Evolutionary conservation across 1,284 basidiomycete genomes (phyloP).

Genomic region (Cryptococcus floricola): DNA sequence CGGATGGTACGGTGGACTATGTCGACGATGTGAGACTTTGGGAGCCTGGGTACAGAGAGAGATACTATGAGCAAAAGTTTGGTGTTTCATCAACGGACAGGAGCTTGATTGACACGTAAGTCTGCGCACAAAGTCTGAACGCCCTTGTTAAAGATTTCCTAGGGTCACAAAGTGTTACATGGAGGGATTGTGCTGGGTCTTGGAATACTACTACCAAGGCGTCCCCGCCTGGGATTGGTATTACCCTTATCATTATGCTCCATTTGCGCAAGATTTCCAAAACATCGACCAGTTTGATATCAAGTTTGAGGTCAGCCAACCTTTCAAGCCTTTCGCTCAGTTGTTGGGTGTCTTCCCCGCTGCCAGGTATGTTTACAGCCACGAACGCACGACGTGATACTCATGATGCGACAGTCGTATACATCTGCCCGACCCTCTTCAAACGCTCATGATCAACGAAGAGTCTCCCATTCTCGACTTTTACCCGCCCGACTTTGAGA

Average conservation of each 20-base stretch:
- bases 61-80: slow-evolving; percentile 96
- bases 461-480: slow-evolving; percentile 95
- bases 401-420: slow-evolving; percentile 58
- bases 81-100: slow-evolving; percentile 67
- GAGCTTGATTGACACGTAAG: slow-evolving; percentile 71
- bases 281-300: slow-evolving; percentile 77
- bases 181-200: slow-evolving; percentile 93
- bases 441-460: slow-evolving; percentile 79
- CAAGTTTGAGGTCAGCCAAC: slow-evolving; percentile 62
- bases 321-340: slow-evolving; percentile 96
- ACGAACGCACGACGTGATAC: background rate
- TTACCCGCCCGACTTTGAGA: slow-evolving; percentile 86
- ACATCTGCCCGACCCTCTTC: slow-evolving; percentile 84
- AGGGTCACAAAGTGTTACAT: slow-evolving; percentile 82
- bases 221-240: slow-evolving; percentile 99
- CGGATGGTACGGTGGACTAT: slow-evolving; percentile 65
- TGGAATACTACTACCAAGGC: slow-evolving; percentile 98
- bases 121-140: slow-evolving; percentile 15
- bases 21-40: slow-evolving; percentile 89
- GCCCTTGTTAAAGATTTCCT: background rate
- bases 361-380: slow-evolving; percentile 59
- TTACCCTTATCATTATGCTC: slow-evolving; percentile 97
- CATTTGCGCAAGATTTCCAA: slow-evolving; percentile 92
- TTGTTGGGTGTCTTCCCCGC: slow-evolving; percentile 98
- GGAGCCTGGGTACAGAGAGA: slow-evolving; percentile 91